Percentiles rank a stretch among this genome's conserved stretches.
These are phyloP conservation scores for Spiromastix sp. DNA, from an alignment of 2,329 filamentous ascomycete genomes.

Conservation along the genomic window DNA sequence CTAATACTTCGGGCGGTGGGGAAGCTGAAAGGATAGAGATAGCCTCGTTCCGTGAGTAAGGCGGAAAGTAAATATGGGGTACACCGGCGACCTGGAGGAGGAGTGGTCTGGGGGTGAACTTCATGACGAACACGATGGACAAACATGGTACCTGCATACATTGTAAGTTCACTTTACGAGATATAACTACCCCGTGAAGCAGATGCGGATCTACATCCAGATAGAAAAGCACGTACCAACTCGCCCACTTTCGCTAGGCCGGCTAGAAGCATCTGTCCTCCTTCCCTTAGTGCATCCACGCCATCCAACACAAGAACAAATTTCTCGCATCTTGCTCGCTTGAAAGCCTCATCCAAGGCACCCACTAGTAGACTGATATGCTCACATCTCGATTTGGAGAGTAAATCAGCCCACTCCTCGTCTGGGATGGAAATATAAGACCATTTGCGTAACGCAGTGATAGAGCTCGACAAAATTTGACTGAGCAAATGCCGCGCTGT, in stretches of 20 bases:
- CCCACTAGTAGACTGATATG: slow-evolving; percentile 67
- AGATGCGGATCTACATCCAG: too few species aligned
- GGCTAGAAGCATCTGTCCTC: slow-evolving; percentile 65
- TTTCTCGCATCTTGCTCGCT: slow-evolving; percentile 29
- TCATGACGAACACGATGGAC: slow-evolving; percentile 66
- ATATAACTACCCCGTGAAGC: too few species aligned
- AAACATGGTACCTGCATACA: slow-evolving; percentile 61
- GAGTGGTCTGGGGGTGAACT: slow-evolving; percentile 53
- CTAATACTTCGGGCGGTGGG: slow-evolving; percentile 31
- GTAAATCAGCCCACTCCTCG: slow-evolving; percentile 32
- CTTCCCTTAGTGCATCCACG: slow-evolving; percentile 75
- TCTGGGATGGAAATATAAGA: slow-evolving; percentile 2
- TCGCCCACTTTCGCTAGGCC: slow-evolving; percentile 75
- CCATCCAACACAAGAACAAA: slow-evolving; percentile 82
- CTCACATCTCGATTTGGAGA: slow-evolving; percentile 58
- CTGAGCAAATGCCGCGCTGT: slow-evolving; percentile 35
- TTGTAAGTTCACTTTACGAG: too few species aligned
- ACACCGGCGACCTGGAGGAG: slow-evolving; percentile 60
- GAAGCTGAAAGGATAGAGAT: slow-evolving; percentile 61
- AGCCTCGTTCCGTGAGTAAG: slow-evolving; percentile 73
- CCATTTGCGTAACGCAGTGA: slow-evolving; percentile 22
- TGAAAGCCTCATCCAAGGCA: slow-evolving; percentile 46
- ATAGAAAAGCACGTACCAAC: slow-evolving; percentile 45
- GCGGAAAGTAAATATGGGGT: slow-evolving; percentile 70
- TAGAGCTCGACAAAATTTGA: slow-evolving; percentile 33